Evolutionary conservation across 805 yeast genomes (phyloP).

Genomic region (Zygosaccharomyces pseudorouxii): DNA sequence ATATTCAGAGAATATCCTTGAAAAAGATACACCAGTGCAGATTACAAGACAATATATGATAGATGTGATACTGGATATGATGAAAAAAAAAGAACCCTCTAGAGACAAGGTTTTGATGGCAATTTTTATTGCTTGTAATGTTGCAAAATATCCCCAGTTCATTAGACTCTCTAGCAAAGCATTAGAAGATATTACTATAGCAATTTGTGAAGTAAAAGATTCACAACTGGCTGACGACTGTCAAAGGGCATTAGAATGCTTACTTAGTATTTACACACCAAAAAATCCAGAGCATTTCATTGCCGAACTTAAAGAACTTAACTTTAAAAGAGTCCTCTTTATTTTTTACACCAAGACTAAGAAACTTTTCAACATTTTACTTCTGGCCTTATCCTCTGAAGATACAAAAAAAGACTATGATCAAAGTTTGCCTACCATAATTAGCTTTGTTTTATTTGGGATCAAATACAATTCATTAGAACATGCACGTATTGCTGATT

Average conservation of each 20-base stretch:
- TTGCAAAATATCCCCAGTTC: slow-evolving; percentile 82
- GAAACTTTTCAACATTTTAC: slow-evolving; percentile 15
- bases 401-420: slow-evolving; percentile 10
- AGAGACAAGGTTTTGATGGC: slow-evolving; percentile 41
- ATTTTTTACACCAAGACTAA: slow-evolving; percentile 19
- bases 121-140: slow-evolving; percentile 72
- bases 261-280: slow-evolving; percentile 65
- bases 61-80: slow-evolving; percentile 62
- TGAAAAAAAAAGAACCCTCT: slow-evolving; percentile 34
- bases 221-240: slow-evolving; percentile 46
- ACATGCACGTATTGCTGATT: slow-evolving; percentile 5
- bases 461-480: slow-evolving; percentile 9
- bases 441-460: slow-evolving; percentile 5
- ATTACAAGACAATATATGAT: slow-evolving; percentile 72
- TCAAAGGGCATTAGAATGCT: slow-evolving; percentile 69
- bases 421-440: slow-evolving; percentile 1
- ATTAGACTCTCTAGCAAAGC: slow-evolving; percentile 62
- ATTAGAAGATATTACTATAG: slow-evolving; percentile 45
- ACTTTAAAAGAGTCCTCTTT: slow-evolving; percentile 25
- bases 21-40: slow-evolving; percentile 13
- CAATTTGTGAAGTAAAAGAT: slow-evolving; percentile 43
- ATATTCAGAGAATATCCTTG: slow-evolving; percentile 7
- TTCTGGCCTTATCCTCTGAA: slow-evolving; percentile 9
- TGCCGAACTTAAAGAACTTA: slow-evolving; percentile 20
- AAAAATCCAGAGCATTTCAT: slow-evolving; percentile 44